Percentiles rank a stretch among this genome's conserved stretches.
phyloP scores from a whole-genome alignment of 139 green algal species.

The Eudorina sp. region DNA sequence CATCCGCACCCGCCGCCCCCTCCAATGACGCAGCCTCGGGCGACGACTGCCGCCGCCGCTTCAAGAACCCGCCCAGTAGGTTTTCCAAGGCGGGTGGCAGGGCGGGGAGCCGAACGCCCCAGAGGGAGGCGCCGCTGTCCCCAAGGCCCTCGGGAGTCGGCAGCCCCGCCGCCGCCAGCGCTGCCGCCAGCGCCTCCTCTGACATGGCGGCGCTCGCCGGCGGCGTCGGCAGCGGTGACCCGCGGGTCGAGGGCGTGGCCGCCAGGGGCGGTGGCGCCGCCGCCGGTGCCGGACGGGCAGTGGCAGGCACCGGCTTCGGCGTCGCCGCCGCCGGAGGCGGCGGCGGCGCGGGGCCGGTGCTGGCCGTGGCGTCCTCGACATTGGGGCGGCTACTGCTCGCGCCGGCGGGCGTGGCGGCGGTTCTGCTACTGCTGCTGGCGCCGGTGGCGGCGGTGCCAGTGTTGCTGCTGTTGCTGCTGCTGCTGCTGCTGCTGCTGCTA shows the following conservation, averaged over 20 bases:
- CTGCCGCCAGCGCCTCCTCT: neutral
- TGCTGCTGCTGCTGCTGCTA: conserved; percentile 13
- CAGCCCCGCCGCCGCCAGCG: neutral
- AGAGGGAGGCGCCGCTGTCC: too few relatives aligned
- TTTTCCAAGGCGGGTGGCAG: too few relatives aligned
- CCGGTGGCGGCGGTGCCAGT: neutral
- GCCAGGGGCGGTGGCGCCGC: neutral
- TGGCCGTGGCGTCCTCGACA: too few relatives aligned
- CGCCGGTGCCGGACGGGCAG: neutral
- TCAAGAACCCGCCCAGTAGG: too few relatives aligned
- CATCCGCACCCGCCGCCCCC: too few relatives aligned
- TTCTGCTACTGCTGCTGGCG: neutral
- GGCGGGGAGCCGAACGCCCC: too few relatives aligned
- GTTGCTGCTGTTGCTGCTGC: neutral
- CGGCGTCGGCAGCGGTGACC: neutral
- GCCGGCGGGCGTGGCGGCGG: neutral
- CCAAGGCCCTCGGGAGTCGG: too few relatives aligned
- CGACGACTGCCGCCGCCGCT: too few relatives aligned
- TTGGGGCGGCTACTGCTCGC: neutral
- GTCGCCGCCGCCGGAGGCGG: too few relatives aligned
- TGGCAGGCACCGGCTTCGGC: neutral
- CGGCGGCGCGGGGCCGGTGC: too few relatives aligned
- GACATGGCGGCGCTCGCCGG: neutral
- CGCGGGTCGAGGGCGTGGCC: too few relatives aligned
- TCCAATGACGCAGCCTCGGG: too few relatives aligned